Evolutionary conservation across 805 yeast genomes (phyloP).

Genomic region (Metschnikowia continentalis): DNA sequence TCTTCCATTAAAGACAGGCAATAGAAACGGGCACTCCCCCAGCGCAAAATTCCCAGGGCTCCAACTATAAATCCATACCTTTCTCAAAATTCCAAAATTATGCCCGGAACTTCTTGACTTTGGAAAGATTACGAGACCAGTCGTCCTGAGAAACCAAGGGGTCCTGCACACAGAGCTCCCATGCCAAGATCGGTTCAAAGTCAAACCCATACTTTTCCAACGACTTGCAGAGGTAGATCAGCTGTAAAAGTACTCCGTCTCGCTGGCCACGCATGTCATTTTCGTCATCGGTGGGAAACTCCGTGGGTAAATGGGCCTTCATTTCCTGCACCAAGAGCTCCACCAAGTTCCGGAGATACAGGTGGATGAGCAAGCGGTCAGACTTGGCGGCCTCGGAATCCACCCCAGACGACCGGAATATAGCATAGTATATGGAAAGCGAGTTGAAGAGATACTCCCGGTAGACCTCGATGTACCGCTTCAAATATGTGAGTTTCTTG

Average conservation of each 20-base stretch:
- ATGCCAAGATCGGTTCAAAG: constrained; percentile 53
- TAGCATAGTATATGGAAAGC: constrained; percentile 58
- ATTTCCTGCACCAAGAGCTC: constrained; percentile 22
- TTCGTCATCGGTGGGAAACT: constrained; percentile 18
- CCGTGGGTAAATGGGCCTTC: constrained; percentile 16
- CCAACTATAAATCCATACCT: too few species aligned
- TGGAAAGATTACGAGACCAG: constrained; percentile 33
- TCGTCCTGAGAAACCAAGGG: constrained; percentile 27
- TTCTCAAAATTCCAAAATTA: not conserved
- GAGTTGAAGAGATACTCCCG: constrained; percentile 81
- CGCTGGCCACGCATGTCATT: constrained; percentile 38
- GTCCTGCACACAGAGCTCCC: constrained; percentile 31
- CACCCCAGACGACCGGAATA: constrained; percentile 38
- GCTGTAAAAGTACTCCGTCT: constrained; percentile 73
- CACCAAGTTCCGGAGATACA: constrained; percentile 30
- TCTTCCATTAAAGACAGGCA: too few species aligned
- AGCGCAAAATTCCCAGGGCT: too few species aligned
- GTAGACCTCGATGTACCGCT: constrained; percentile 75
- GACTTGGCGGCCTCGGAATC: constrained; percentile 14
- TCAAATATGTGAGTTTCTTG: constrained; percentile 58
- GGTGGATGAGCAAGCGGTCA: constrained; percentile 23
- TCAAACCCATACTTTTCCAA: constrained; percentile 67
- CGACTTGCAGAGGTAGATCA: constrained; percentile 86
- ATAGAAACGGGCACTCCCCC: too few species aligned
- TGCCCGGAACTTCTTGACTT: constrained; percentile 30